Evolutionary conservation across 2,329 filamentous ascomycete genomes (phyloP), one percentile per base, ranked within the genome.

Genomic region (Phialemonium atrogriseum): DNA sequence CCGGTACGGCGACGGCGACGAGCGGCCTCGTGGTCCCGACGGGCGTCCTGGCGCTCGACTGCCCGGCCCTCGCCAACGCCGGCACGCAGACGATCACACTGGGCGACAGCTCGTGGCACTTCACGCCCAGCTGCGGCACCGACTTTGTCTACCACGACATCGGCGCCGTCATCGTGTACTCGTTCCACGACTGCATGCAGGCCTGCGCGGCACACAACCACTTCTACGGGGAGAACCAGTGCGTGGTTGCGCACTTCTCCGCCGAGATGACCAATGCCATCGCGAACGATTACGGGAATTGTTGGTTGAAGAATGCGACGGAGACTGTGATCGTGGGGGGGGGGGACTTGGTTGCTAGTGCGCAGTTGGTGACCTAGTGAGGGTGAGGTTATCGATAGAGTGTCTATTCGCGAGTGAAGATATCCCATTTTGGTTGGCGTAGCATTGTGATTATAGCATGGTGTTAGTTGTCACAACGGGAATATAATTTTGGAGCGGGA

Each of bases 191-290:
- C 25, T 44, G 38, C 33, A 14, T 45, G 26, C 40, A 44, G 33
- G 41, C 42, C 3, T 43, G 41, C 31, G 38, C 41, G 4, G 39
- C 39, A 17, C 34, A 43, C 24, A 44, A 45, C 24, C 30, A 32
- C 19, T 41, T 37, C 40, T 27, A 28, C 20, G 32, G 32, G 13
- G 24, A 37, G 13, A 31, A 32, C 20, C 12, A 35, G 14, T 48
- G 39, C 30, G 31, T 22, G 6, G 33, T 36, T 10, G 26, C 41
- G 13, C 32, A 34, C 6, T 44, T 44, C 28, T 10, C 12, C 7
- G 38, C 37, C 4, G 33, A 45, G 29, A 26, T 36, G 24, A 13
- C 15, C 4, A 5, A 6, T 5, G 18, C 22, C 21, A 10, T 37
- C 15, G 9, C 25, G 5, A 10, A 3, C 10, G 26, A 37, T 9